Evolutionary conservation across 768 basidiomycete species (phyloP).

Genomic region (Tylopilus rubrobrunneus): DNA sequence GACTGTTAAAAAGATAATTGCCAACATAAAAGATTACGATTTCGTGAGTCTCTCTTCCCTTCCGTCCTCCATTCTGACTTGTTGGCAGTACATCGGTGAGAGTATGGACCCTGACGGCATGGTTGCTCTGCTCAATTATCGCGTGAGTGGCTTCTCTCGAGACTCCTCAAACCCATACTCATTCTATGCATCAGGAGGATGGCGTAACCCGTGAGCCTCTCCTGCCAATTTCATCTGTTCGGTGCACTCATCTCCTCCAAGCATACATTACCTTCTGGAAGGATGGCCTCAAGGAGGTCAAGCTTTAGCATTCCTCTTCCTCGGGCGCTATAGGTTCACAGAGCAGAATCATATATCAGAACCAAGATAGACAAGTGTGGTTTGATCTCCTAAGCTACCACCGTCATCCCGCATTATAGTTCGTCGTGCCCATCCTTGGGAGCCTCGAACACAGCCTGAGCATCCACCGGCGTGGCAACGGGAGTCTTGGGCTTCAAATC

Average conservation of each 20-base stretch:
- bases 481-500: conserved; percentile 42
- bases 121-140: conserved; percentile 93
- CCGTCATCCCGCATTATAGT: conserved; percentile 18
- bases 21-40: conserved; percentile 91
- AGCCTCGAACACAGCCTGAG: conserved; percentile 25
- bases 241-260: conserved; percentile 25
- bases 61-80: not conserved
- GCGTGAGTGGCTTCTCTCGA: conserved; percentile 42
- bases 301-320: conserved; percentile 44
- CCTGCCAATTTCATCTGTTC: not conserved
- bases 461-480: conserved; percentile 18
- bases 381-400: conserved; percentile 17
- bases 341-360: conserved; percentile 15
- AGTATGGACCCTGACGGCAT: conserved; percentile 85
- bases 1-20: conserved; percentile 86
- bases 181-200: conserved; percentile 50
- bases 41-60: conserved; percentile 54
- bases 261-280: conserved; percentile 97
- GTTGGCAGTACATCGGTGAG: conserved; percentile 62
- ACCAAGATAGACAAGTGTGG: conserved; percentile 20
- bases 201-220: conserved; percentile 69
- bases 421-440: conserved; percentile 28
- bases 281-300: conserved; percentile 81
- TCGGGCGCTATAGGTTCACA: conserved; percentile 3
- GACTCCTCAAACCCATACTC: conserved; percentile 1